Conservation (phyloP, 2,329 filamentous ascomycete genomes). For the Fusarium drepaniforme region DNA sequence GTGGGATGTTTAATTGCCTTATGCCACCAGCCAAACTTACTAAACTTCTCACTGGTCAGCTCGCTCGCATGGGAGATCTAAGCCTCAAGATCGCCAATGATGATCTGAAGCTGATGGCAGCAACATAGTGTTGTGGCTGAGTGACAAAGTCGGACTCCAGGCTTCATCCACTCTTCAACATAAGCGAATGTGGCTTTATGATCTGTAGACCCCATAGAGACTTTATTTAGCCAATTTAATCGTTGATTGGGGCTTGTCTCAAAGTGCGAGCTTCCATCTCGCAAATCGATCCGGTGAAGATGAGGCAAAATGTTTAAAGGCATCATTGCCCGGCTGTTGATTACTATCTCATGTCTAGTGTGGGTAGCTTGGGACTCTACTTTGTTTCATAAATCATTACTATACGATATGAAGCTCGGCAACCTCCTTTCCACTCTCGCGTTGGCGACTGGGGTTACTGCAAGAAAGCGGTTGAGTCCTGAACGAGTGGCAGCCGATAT, state of each 20-base stretch:
- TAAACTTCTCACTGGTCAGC: background rate
- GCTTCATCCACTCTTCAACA: background rate
- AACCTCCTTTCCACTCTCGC: background rate
- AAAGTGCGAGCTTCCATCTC: background rate
- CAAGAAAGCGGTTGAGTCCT: constrained; percentile 17
- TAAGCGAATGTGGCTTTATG: background rate
- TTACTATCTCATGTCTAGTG: background rate
- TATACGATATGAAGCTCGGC: constrained; percentile 8
- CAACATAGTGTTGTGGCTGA: background rate
- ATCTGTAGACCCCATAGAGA: background rate
- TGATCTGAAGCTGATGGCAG: background rate
- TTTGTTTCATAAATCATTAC: background rate
- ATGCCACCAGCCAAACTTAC: background rate
- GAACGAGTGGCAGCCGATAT: constrained; percentile 15
- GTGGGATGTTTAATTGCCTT: background rate
- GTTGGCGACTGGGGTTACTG: background rate
- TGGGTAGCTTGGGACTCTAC: background rate
- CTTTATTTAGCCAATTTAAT: background rate
- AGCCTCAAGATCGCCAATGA: background rate
- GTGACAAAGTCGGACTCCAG: background rate
- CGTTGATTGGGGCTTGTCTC: background rate
- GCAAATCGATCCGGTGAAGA: background rate
- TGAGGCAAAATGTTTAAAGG: background rate
- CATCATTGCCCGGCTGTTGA: background rate
- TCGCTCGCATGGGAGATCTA: background rate